Evolutionary conservation across 768 basidiomycete species (phyloP).

Genomic region (Suillus lakei): DNA sequence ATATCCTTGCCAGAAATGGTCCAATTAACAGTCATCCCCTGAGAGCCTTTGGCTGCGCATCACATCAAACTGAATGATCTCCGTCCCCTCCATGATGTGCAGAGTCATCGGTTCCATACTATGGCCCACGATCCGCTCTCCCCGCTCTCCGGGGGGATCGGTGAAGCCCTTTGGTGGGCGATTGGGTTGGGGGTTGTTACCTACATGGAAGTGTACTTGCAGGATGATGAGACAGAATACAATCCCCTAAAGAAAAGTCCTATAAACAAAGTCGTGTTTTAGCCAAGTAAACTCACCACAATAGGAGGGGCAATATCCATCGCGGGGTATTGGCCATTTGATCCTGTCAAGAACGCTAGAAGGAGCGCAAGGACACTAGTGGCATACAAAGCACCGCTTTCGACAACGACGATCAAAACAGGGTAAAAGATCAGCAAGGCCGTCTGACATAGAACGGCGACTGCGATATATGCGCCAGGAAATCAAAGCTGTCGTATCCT

Average conservation of each 20-base stretch:
- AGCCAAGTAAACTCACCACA: not conserved
- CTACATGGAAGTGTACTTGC: not conserved
- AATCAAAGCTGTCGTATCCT: not conserved
- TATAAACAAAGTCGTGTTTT: not conserved
- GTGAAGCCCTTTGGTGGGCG: not conserved
- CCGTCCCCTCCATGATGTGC: not conserved
- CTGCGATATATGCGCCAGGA: not conserved
- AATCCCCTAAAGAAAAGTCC: not conserved
- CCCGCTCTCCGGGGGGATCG: not conserved
- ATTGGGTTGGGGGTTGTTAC: not conserved
- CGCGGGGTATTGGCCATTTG: not conserved
- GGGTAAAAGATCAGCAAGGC: not conserved
- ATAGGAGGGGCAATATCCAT: not conserved
- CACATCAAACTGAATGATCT: not conserved
- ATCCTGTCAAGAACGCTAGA: not conserved
- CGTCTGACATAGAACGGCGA: not conserved
- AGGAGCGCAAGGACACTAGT: not conserved
- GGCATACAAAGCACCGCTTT: not conserved
- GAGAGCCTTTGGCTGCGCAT: not conserved
- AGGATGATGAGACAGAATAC: constrained; percentile 1
- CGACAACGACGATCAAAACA: not conserved
- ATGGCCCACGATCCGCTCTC: not conserved
- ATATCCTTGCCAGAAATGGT: not conserved
- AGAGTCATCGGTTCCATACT: not conserved
- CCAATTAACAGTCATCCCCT: not conserved